Evolutionary conservation across 2,329 filamentous ascomycete genomes (phyloP).

Genomic region (Neoascochyta sp.): DNA sequence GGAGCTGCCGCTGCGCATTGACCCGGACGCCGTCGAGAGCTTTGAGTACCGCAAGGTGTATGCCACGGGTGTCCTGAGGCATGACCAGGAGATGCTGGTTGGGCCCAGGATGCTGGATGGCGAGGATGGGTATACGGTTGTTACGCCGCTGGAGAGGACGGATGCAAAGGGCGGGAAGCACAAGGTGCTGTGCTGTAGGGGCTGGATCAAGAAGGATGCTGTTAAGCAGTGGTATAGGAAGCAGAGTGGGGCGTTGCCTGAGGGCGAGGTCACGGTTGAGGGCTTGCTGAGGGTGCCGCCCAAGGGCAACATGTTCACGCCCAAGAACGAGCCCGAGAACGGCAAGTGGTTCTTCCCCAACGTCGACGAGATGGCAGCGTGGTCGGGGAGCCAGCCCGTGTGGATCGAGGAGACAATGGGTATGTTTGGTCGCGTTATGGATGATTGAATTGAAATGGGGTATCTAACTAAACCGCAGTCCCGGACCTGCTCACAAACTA

Average conservation of each 20-base stretch:
- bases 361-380: constrained; percentile 81
- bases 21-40: constrained; percentile 74
- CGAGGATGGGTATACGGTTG: constrained; percentile 82
- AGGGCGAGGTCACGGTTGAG: constrained; percentile 71
- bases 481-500: constrained; percentile 74
- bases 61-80: constrained; percentile 68
- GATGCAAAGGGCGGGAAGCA: constrained; percentile 42
- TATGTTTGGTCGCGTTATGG: constrained; percentile 45
- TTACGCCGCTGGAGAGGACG: constrained; percentile 81
- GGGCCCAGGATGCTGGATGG: constrained; percentile 87
- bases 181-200: constrained; percentile 81
- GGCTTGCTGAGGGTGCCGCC: constrained; percentile 83
- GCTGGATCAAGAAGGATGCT: constrained; percentile 83
- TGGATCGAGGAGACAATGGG: constrained; percentile 97
- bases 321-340: constrained; percentile 77
- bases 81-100: constrained; percentile 95
- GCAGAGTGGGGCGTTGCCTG: constrained; percentile 59
- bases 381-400: constrained; percentile 79
- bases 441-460: constrained; percentile 11
- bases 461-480: constrained; percentile 51
- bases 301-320: constrained; percentile 98
- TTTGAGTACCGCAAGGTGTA: constrained; percentile 89
- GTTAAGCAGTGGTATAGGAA: constrained; percentile 59
- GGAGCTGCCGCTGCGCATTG: constrained; percentile 77
- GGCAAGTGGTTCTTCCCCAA: constrained; percentile 94